Evolutionary conservation across 2,329 filamentous ascomycete species (phyloP).

Genomic region (Apiospora kogelbergensis): DNA sequence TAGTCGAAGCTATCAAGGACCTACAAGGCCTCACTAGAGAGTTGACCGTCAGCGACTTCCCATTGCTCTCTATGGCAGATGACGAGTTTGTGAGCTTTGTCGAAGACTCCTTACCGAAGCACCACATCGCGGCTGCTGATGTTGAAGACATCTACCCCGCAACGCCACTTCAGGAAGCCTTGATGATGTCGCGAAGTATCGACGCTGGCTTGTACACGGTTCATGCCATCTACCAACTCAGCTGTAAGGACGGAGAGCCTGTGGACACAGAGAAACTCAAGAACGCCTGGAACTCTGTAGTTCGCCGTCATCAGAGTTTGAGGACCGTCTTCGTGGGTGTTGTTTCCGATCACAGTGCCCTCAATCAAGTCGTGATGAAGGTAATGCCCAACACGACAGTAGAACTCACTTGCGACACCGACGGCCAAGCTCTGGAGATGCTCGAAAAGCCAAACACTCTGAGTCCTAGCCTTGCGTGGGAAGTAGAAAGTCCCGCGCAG

Average conservation of each 20-base stretch:
- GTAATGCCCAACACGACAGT: conserved; percentile 4
- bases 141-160: conserved; percentile 56
- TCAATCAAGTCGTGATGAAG: conserved; percentile 11
- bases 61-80: conserved; percentile 32
- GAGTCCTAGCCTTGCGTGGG: conserved; percentile 22
- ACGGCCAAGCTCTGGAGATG: background rate
- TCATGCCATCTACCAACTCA: conserved; percentile 3
- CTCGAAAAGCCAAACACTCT: conserved; percentile 1
- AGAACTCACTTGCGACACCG: background rate
- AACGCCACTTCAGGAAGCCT: conserved; percentile 49
- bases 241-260: background rate
- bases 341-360: conserved; percentile 10
- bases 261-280: conserved; percentile 10
- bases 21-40: conserved; percentile 9
- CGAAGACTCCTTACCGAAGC: conserved; percentile 12
- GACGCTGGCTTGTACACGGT: conserved; percentile 10
- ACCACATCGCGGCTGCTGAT: conserved; percentile 15
- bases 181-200: conserved; percentile 10
- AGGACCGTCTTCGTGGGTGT: conserved; percentile 11
- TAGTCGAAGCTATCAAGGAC: conserved; percentile 4
- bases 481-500: conserved; percentile 12
- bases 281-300: conserved; percentile 13
- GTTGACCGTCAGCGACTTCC: conserved; percentile 34
- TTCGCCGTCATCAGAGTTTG: conserved; percentile 12
- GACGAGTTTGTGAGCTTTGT: conserved; percentile 25